phyloP scores from a whole-genome alignment of 345 rosid genomes.

The Salix purpurea region DNA sequence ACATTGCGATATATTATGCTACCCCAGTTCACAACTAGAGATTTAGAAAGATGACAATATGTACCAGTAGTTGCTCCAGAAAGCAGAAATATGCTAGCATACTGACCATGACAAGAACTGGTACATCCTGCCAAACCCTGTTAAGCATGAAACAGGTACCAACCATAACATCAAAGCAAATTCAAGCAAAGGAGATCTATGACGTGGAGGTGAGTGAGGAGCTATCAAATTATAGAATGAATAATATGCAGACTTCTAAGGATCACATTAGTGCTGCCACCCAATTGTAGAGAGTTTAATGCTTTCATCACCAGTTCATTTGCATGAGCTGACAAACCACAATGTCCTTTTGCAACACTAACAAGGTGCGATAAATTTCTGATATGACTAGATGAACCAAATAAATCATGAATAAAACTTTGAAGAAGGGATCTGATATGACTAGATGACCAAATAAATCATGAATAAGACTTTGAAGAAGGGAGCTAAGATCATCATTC shows the following conservation, averaged over 20 bases:
- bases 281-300: background rate
- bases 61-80: conserved; percentile 59
- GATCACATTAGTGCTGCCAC: background rate
- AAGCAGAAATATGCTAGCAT: conserved; percentile 68
- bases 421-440: background rate
- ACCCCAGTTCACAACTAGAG: background rate
- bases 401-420: background rate
- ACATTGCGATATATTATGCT: background rate
- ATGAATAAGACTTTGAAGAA: background rate
- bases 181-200: background rate
- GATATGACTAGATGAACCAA: background rate
- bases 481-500: background rate
- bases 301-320: background rate
- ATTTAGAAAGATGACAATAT: background rate
- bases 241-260: background rate
- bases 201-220: background rate
- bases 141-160: conserved; percentile 10
- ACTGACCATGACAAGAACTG: conserved; percentile 61
- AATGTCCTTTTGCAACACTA: background rate
- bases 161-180: background rate
- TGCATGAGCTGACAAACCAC: background rate
- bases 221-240: background rate
- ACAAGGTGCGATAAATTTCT: no score
- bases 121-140: conserved; percentile 54
- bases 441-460: background rate